A percentile compares a stretch with the other conserved stretches of the same genome.
Conservation (phyloP, 192 early-diverging fungal genomes). For the Funneliformis mosseae region DNA sequence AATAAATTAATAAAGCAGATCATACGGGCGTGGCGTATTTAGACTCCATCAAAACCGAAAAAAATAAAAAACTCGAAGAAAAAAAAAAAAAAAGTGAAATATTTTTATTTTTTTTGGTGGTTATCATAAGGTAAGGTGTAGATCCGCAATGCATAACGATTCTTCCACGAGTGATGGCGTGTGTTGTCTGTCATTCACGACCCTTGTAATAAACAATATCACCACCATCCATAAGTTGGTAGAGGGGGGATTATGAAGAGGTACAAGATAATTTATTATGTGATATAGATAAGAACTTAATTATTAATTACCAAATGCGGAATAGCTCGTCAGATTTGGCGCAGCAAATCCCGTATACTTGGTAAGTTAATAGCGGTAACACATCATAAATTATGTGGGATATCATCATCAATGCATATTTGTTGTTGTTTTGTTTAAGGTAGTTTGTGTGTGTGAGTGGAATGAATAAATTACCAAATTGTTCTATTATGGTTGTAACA, state of each 20-base stretch:
- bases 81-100: too few species aligned
- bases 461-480: neutral
- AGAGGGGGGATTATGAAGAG: too few species aligned
- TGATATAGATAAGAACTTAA: neutral
- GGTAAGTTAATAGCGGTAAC: neutral
- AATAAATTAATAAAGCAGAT: neutral
- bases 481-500: too few species aligned
- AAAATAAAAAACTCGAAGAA: too few species aligned
- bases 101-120: too few species aligned
- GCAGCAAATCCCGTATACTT: neutral
- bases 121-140: neutral
- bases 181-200: neutral
- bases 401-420: neutral
- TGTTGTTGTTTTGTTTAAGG: neutral
- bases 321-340: neutral
- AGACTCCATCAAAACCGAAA: too few species aligned
- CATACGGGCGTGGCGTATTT: neutral
- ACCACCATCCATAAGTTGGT: too few species aligned
- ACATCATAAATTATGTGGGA: neutral
- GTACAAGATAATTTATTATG: too few species aligned
- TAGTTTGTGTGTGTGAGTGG: neutral
- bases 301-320: neutral
- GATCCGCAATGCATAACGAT: neutral
- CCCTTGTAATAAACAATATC: neutral
- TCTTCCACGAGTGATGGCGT: neutral